Conservation (phyloP, 176 grass and related monocot species). For the Pontederia crassipes region DNA sequence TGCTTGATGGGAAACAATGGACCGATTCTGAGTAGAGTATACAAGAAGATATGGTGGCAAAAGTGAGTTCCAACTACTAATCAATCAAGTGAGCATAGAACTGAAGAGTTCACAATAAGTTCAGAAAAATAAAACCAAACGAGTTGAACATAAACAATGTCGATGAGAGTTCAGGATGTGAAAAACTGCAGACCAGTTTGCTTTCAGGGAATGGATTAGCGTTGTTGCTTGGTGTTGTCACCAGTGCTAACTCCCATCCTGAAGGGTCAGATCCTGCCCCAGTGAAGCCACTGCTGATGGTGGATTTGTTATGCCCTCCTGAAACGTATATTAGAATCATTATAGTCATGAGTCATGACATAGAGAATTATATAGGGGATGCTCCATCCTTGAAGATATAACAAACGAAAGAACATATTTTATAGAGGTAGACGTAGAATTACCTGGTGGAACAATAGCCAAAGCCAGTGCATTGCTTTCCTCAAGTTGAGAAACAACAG, state of each 20-base stretch:
- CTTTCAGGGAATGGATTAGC: conserved; percentile 24
- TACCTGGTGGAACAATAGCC: conserved; percentile 47
- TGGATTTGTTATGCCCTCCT: conserved; percentile 22
- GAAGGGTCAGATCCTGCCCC: conserved; percentile 25
- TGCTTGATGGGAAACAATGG: too few relatives aligned
- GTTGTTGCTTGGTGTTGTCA: conserved; percentile 27
- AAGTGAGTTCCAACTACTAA: too few relatives aligned
- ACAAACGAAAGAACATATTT: background rate
- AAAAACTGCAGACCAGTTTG: conserved; percentile 38
- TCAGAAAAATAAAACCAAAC: background rate
- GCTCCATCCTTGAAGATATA: background rate
- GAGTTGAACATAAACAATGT: background rate
- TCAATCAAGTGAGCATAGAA: too few relatives aligned
- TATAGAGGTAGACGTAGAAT: background rate
- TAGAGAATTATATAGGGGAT: background rate
- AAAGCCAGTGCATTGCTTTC: conserved; percentile 62
- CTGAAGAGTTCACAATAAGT: too few relatives aligned
- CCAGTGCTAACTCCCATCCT: conserved; percentile 71
- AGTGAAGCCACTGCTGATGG: conserved; percentile 8
- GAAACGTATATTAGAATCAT: background rate
- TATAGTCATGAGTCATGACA: background rate
- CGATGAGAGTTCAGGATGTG: too few relatives aligned
- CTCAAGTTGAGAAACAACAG: conserved; percentile 44
- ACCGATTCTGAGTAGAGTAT: too few relatives aligned
- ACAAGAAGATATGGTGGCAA: too few relatives aligned